Base-by-base conservation (phyloP, 805 yeast genomes). In the Cyberlindnera nakhonratchasimensis region DNA sequence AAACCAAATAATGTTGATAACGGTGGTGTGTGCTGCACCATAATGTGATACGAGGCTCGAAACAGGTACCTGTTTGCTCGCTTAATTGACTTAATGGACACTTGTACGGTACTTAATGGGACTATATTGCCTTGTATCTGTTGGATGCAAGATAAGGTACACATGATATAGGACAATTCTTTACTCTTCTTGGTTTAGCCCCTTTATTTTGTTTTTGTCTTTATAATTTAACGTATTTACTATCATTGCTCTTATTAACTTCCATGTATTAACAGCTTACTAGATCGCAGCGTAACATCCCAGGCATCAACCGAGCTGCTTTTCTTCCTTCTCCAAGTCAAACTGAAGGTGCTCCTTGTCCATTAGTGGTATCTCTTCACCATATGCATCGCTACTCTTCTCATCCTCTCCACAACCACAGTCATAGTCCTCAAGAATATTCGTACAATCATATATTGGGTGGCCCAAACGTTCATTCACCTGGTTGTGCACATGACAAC, bases 321-420 rank as follows among this genome's bases (percentile, higher is more conserved):
- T 63, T 16, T 53, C 65, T 37, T 72, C 81, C 31, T 69, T 69
- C 41, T 78, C 78, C 73, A 62, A 40, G 67, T 67, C 40, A 77
- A 55, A 53, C 21, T 68, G 59, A 46, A 77, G 56, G 54, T 75
- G 79, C 2, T 67, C 68, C 42, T 70, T 57, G 3, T 75, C 72
- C 12, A 43, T 23, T 8, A 23, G 25, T 11, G 8, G 10, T 11
- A 11, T 8, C 25, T 23, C 6, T n/a, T n/a, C n/a, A n/a, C n/a
- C n/a, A n/a, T n/a, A n/a, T n/a, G n/a, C 38, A 17, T 29, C 45
- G 23, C 33, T 43, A 2, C 18, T 26, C 6, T 54, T 65, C 51
- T 74, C 77, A 53, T 80, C 91, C 38, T 80, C 95, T 1, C 93
- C 96, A 66, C 99, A 91, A 0, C 99, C 99, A 69, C 99, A 91